A percentile compares a stretch with the other conserved stretches of the same genome.
phyloP scores from a whole-genome alignment of 768 basidiomycete species.

The Punctularia strigosozonata region DNA sequence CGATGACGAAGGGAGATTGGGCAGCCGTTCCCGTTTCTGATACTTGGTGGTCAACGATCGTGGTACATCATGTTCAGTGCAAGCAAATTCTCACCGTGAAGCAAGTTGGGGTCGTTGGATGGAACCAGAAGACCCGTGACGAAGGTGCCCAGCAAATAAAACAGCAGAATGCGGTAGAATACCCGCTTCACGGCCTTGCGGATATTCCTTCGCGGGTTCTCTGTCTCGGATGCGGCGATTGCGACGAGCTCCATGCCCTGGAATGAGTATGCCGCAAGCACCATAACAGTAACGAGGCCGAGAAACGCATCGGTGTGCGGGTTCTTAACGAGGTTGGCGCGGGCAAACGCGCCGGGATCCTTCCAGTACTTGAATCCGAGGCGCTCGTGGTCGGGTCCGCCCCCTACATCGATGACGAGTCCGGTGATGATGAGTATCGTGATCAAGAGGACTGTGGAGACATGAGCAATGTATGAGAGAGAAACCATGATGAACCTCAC shows the following conservation, averaged over 20 bases:
- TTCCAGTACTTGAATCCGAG: conserved; percentile 70
- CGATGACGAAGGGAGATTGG: conserved; percentile 77
- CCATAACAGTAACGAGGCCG: conserved; percentile 28
- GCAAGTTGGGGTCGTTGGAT: conserved; percentile 43
- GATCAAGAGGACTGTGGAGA: conserved; percentile 34
- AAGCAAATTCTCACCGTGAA: conserved; percentile 19
- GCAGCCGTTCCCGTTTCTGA: conserved; percentile 73
- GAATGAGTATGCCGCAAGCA: conserved; percentile 62
- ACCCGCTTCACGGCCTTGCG: conserved; percentile 65
- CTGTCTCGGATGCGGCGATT: conserved; percentile 65
- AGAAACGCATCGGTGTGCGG: conserved; percentile 28
- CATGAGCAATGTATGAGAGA: conserved; percentile 1
- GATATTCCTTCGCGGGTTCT: conserved; percentile 71
- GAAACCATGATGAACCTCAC: conserved; percentile 22
- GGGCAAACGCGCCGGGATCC: conserved; percentile 47
- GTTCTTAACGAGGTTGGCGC: conserved; percentile 18
- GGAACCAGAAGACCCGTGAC: conserved; percentile 76
- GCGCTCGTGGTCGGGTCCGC: conserved; percentile 54
- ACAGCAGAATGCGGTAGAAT: conserved; percentile 69
- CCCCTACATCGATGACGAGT: conserved; percentile 68
- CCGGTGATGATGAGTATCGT: conserved; percentile 48
- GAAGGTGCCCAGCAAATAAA: conserved; percentile 56
- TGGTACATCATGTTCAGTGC: neutral
- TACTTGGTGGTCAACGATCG: conserved; percentile 17
- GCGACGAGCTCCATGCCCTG: conserved; percentile 69